Conservation (phyloP, 768 basidiomycete genomes). For the Psilocybe sp. region DNA sequence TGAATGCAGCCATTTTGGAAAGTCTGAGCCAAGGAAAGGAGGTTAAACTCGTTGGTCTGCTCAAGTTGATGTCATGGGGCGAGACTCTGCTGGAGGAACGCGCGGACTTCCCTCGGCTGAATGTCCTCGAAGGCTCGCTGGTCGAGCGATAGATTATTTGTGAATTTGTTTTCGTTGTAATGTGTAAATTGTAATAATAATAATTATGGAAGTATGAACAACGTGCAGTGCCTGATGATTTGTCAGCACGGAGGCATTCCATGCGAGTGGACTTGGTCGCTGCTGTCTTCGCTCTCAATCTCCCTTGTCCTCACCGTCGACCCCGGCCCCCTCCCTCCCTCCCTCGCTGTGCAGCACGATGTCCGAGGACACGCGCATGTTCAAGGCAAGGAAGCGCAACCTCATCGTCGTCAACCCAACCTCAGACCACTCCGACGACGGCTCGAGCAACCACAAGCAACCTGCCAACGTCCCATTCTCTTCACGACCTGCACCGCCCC, state of each 20-base stretch:
- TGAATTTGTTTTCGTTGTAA: constrained; percentile 15
- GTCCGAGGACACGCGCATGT: constrained; percentile 57
- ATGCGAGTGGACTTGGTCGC: neutral
- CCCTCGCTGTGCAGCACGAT: constrained; percentile 30
- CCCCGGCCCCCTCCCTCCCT: constrained; percentile 11
- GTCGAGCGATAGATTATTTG: constrained; percentile 13
- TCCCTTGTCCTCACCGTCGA: constrained; percentile 16
- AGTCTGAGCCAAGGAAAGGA: constrained; percentile 90
- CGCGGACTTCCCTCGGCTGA: constrained; percentile 66
- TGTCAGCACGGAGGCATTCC: constrained; percentile 26
- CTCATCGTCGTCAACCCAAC: constrained; percentile 65
- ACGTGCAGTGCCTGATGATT: constrained; percentile 22
- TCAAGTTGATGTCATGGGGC: constrained; percentile 88
- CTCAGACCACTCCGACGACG: constrained; percentile 39
- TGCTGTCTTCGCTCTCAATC: constrained; percentile 7
- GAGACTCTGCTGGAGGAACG: constrained; percentile 75
- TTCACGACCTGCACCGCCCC: constrained; percentile 10
- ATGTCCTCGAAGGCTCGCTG: constrained; percentile 27
- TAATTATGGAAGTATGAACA: constrained; percentile 15
- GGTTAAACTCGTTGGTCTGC: constrained; percentile 80
- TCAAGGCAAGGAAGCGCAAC: constrained; percentile 41
- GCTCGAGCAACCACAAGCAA: neutral
- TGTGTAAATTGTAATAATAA: constrained; percentile 18
- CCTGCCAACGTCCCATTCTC: constrained; percentile 9
- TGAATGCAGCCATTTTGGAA: constrained; percentile 94